Conservation (phyloP, 116 monocot species). For the Cymodocea nodosa region DNA sequence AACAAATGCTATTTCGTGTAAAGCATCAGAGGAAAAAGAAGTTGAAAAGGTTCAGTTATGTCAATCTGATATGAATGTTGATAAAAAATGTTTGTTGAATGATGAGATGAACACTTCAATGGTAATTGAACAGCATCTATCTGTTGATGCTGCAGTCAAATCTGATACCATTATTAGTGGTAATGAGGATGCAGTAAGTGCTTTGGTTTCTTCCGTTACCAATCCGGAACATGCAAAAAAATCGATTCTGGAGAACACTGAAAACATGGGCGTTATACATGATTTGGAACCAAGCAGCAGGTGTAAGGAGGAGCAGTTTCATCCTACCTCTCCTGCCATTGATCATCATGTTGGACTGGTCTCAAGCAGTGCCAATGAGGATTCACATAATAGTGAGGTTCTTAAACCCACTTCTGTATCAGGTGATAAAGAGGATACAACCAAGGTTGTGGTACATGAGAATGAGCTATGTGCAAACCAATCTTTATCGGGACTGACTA, state of each 20-base stretch:
- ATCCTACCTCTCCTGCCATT: constrained; percentile 1
- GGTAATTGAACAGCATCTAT: background rate
- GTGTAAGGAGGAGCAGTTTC: constrained; percentile 14
- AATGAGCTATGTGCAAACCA: constrained; percentile 9
- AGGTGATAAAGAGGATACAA: constrained; percentile 2
- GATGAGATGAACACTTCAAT: constrained; percentile 2
- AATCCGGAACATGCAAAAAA: constrained; percentile 4
- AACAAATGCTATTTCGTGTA: constrained; percentile 8
- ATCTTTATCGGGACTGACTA: background rate
- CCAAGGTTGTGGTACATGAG: constrained; percentile 4
- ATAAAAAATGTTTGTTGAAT: background rate
- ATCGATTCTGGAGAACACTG: background rate
- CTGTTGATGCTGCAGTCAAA: background rate
- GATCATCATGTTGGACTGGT: constrained; percentile 7
- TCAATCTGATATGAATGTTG: background rate
- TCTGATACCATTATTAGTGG: background rate
- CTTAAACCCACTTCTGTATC: constrained; percentile 12
- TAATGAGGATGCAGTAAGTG: background rate
- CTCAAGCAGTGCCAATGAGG: constrained; percentile 5
- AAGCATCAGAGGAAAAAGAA: constrained; percentile 13
- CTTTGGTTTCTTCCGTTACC: background rate
- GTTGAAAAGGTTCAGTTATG: constrained; percentile 10
- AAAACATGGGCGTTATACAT: background rate
- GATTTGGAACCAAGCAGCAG: constrained; percentile 7
- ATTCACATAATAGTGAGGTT: constrained; percentile 9